Base-by-base conservation (phyloP, 2,329 filamentous ascomycete species). In the Dothideomycetes sp. region DNA sequence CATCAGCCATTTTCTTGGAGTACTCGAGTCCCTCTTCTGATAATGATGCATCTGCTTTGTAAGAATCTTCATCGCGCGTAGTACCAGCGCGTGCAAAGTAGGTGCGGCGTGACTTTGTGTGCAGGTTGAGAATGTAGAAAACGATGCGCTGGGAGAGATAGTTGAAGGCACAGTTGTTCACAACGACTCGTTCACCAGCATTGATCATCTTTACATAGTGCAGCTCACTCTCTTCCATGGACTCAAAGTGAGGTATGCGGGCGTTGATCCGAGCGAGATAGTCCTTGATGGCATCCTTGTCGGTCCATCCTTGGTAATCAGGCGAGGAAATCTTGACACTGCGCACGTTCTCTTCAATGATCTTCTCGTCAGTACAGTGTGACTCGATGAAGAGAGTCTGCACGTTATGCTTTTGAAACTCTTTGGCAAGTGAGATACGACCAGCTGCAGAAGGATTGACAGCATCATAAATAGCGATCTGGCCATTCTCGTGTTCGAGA, bases 191-290 rank as follows among this genome's bases (percentile, higher is more conserved):
- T 56, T 89, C 79, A 31, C 91, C 91, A 6, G 91, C 91, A 52
- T 98, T 98, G 59, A 96, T 94, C 89, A 98, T 95, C 68, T 94
- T 95, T 66, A 98, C 89, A 65, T 89, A 98, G 60, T 96, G 94
- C 48, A 98, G 73, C 50, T 96, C 88, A 20, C 74, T 73, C 61
- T 98, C 91, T 53, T 88, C 76, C 87, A 98, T 96, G 1, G 86
- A 94, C 65, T 98, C 88, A 53, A 94, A 98, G 45, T 89, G 81
- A 15, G 91, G 91, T 45, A 98, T 98, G 51, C 91, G 85, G 52
- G 84, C 81, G 48, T 86, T 80, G 56, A 98, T 96, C 36, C 91
- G 80, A 47, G 80, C 76, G 27, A 98, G 74, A 56, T 98, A 98
- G 53, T 95, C 78, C 55, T 84, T 81, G 20, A 94, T 88, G 3